Evolutionary conservation across 1,139 yeast genomes (phyloP), one percentile per base, ranked within the genome.

Genomic region (Debaryomyces sp.): DNA sequence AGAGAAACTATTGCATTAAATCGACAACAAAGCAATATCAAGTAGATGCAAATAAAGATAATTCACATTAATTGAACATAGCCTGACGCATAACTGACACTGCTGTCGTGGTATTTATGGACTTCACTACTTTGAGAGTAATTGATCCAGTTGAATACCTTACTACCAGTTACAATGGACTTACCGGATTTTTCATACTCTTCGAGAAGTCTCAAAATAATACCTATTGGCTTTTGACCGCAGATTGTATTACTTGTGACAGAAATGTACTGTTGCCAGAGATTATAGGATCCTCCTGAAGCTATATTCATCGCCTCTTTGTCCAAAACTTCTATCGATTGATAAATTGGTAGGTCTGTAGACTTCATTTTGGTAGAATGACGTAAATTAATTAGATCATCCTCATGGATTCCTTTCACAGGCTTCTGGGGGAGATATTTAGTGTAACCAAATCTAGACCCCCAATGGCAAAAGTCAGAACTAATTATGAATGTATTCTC

Each of bases 391-490:
- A 52, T 47, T 43, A 67, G 54, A 24, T 50, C 58, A 17, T 49
- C 56, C 50, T 53, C 56, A 32, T 46, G 44, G n/a, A 50, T 47
- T 6, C 45, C 46, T 41, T 56, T 54, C 45, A 47, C 63, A 8
- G 52, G 49, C 22, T 24, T 23, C 60, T 45, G 63, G 43, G 52
- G 71, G 49, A 83, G 73, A 60, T 87, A 88, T 33, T 78, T 75
- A 2, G 86, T 84, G 62, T 86, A 91, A 10, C 84, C 85, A 61
- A 91, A 90, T 41, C 96, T 70, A 4, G 78, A 60, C 1, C 97
- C 97, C 99, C 99, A 94, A 62, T 94, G 99, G 63, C 98, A 92
- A 61, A 94, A 95, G 68, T 94, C 99, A 1, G 96, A 83, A 60
- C 96, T 88, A 5, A 94, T 77, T 23, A 89, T 82, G 66, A 94